A percentile compares a stretch with the other conserved stretches of the same genome.
phyloP scores from a whole-genome alignment of 441 rosid genomes.

The Pelargonium citronellum region DNA sequence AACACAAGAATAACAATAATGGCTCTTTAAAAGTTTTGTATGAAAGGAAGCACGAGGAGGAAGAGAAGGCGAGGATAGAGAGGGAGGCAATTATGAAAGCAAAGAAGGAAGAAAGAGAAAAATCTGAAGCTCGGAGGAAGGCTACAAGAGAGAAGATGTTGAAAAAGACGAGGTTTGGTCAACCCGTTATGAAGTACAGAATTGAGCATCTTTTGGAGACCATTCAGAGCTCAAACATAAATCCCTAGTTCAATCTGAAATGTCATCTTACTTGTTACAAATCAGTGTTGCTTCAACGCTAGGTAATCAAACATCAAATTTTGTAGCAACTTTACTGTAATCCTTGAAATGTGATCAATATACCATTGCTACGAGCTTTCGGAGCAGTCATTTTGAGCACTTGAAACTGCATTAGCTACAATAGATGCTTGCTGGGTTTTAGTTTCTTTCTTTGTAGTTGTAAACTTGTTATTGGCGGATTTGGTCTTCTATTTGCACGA shows the following conservation, averaged over 20 bases:
- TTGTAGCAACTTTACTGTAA: no score
- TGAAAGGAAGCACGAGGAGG: slow-evolving; percentile 59
- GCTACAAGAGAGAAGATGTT: slow-evolving; percentile 57
- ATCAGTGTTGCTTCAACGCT: not conserved
- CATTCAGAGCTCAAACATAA: slow-evolving; percentile 42
- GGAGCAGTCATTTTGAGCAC: no score
- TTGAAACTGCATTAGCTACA: no score
- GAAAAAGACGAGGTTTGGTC: slow-evolving; percentile 68
- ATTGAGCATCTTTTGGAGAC: slow-evolving; percentile 72
- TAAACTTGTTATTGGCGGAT: no score
- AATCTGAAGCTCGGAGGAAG: slow-evolving; percentile 65
- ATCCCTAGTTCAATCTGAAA: not conserved
- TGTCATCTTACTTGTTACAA: not conserved
- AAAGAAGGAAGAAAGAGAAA: slow-evolving; percentile 60
- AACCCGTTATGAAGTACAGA: slow-evolving; percentile 85
- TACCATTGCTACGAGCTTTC: no score
- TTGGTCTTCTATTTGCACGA: no score
- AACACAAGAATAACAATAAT: slow-evolving; percentile 29
- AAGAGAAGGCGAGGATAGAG: slow-evolving; percentile 66
- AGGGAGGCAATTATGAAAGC: slow-evolving; percentile 54
- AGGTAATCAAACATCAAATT: no score
- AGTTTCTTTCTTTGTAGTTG: no score
- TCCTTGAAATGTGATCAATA: no score
- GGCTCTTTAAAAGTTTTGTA: slow-evolving; percentile 47
- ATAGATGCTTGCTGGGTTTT: no score